These are phyloP conservation scores for Amanita thiersii DNA, from an alignment of 768 basidiomycete species.

Conservation along the genomic window DNA sequence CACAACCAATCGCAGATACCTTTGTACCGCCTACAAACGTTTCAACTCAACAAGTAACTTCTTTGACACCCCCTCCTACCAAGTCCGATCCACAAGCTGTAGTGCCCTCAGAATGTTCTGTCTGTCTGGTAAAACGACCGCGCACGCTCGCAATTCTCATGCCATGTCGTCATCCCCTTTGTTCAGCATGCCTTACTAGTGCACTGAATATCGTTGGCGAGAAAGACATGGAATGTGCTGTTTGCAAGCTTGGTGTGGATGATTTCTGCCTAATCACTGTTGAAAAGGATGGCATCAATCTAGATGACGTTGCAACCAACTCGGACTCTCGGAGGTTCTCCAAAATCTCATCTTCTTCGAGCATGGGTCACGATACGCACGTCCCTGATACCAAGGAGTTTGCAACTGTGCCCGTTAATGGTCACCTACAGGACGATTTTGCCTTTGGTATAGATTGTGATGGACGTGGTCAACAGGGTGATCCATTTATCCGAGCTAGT, in stretches of 20 bases:
- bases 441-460: constrained; percentile 29
- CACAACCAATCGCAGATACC: background rate
- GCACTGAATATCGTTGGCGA: constrained; percentile 86
- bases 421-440: constrained; percentile 29
- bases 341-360: background rate
- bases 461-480: constrained; percentile 1
- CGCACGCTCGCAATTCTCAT: constrained; percentile 54
- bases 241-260: constrained; percentile 62
- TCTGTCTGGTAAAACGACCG: constrained; percentile 43
- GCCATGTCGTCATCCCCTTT: constrained; percentile 71
- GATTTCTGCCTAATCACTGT: constrained; percentile 52
- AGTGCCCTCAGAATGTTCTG: constrained; percentile 42
- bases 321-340: background rate
- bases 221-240: constrained; percentile 80
- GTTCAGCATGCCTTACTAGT: constrained; percentile 76
- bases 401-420: constrained; percentile 8
- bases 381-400: constrained; percentile 3
- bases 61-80: background rate
- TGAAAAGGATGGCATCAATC: background rate
- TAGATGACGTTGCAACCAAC: background rate
- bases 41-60: constrained; percentile 1
- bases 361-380: background rate
- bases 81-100: background rate
- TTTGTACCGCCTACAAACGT: background rate
- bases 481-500: constrained; percentile 26